phyloP scores from a whole-genome alignment of 2,329 filamentous ascomycete genomes.

The Fusarium sp. region DNA sequence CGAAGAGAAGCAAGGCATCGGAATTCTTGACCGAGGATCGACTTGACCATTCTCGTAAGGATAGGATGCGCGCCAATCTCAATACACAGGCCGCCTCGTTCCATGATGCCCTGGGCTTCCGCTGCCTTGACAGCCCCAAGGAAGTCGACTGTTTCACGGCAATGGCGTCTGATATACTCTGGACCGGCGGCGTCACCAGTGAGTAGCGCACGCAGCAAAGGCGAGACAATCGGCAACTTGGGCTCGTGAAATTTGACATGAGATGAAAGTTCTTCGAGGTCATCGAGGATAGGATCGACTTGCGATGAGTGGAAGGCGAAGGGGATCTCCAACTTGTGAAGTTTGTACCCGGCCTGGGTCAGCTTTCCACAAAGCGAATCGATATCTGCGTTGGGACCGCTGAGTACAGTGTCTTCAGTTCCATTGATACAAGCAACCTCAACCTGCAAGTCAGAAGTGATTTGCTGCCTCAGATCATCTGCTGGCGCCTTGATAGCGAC shows the following conservation, averaged over 20 bases:
- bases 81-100: slow-evolving; percentile 71
- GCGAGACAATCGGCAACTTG: slow-evolving; percentile 65
- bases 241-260: slow-evolving; percentile 57
- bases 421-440: slow-evolving; percentile 81
- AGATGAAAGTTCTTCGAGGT: slow-evolving; percentile 66
- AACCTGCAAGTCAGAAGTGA: too few species aligned
- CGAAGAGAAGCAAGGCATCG: slow-evolving; percentile 71
- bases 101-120: slow-evolving; percentile 62
- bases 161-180: slow-evolving; percentile 71
- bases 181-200: slow-evolving; percentile 70
- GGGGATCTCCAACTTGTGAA: slow-evolving; percentile 62
- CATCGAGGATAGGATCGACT: slow-evolving; percentile 67
- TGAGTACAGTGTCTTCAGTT: slow-evolving; percentile 80
- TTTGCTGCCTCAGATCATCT: too few species aligned
- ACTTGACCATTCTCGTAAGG: slow-evolving; percentile 73
- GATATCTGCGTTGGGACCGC: slow-evolving; percentile 59
- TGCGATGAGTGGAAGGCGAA: slow-evolving; percentile 69
- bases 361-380: slow-evolving; percentile 57
- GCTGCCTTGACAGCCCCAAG: slow-evolving; percentile 67
- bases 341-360: slow-evolving; percentile 58
- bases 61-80: slow-evolving; percentile 79
- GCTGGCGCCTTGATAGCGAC: slow-evolving; percentile 31
- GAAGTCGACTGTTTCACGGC: slow-evolving; percentile 76
- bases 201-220: slow-evolving; percentile 62
- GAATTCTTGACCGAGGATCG: slow-evolving; percentile 65